Conservation (phyloP, 805 yeast species). For the Lipomyces sp. region DNA sequence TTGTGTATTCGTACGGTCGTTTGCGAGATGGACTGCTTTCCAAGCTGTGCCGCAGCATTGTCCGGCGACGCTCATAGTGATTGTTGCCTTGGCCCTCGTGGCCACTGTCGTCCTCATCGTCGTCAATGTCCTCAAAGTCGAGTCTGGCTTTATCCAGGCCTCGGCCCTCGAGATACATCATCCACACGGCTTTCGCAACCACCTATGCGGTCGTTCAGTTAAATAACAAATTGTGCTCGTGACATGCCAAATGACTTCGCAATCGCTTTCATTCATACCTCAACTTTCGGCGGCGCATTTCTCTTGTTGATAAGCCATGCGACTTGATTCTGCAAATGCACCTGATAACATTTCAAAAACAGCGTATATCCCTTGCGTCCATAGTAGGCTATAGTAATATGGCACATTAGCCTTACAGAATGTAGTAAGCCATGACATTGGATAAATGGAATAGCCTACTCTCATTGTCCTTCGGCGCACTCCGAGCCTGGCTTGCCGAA, state of each 20-base stretch:
- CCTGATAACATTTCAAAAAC: constrained; percentile 50
- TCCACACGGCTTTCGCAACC: constrained; percentile 24
- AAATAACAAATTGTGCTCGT: background rate
- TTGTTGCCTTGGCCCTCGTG: background rate
- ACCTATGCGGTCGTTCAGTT: background rate
- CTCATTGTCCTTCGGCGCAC: constrained; percentile 32
- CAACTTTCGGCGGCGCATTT: constrained; percentile 31
- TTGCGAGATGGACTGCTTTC: background rate
- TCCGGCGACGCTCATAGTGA: background rate
- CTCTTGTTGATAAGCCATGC: constrained; percentile 40
- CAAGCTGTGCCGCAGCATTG: no score
- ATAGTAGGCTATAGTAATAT: constrained; percentile 37
- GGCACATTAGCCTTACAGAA: background rate
- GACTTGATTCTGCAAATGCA: constrained; percentile 49
- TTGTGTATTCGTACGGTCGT: background rate
- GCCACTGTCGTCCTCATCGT: constrained; percentile 1
- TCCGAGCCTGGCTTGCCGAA: constrained; percentile 30
- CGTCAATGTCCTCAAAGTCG: constrained; percentile 2
- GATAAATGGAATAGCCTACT: no score
- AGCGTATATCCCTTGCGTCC: constrained; percentile 50
- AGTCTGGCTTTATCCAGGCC: constrained; percentile 11
- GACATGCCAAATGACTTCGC: background rate
- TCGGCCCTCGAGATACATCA: constrained; percentile 19
- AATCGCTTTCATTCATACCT: constrained; percentile 8
- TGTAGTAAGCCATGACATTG: background rate